Conservation (phyloP, 805 yeast species). For the Starmerella cellae region DNA sequence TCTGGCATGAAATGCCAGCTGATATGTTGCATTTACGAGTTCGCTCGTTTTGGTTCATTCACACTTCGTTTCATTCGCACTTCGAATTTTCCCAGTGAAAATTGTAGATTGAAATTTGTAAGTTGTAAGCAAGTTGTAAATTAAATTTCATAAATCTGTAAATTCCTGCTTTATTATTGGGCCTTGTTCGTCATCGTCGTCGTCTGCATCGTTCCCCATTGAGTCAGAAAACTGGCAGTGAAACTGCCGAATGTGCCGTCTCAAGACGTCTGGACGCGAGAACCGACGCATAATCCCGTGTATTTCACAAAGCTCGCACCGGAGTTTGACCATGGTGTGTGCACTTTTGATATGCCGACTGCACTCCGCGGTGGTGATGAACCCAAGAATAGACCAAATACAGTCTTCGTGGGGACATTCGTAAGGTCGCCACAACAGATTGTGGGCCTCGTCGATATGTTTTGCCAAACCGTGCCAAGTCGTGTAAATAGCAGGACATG, state of each 20-base stretch:
- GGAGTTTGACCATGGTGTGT: constrained; percentile 1
- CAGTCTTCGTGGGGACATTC: constrained; percentile 12
- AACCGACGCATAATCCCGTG: background rate
- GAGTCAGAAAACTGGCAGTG: too few species aligned
- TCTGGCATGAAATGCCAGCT: too few species aligned
- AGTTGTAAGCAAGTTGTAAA: too few species aligned
- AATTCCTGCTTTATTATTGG: too few species aligned
- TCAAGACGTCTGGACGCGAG: constrained; percentile 7
- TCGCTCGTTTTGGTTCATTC: too few species aligned
- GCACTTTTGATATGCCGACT: constrained; percentile 6
- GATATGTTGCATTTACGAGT: too few species aligned
- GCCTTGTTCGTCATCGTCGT: too few species aligned
- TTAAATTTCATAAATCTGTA: too few species aligned
- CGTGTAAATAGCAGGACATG: background rate
- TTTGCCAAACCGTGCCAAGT: constrained; percentile 1
- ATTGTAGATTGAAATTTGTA: too few species aligned
- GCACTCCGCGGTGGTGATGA: constrained; percentile 4
- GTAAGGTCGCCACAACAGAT: constrained; percentile 1
- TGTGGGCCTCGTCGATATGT: constrained; percentile 14
- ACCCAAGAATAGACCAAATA: constrained; percentile 15
- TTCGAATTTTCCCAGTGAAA: too few species aligned
- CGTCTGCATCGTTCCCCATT: too few species aligned
- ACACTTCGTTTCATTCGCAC: too few species aligned
- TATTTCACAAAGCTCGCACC: constrained; percentile 2
- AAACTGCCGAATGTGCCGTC: constrained; percentile 3